phyloP scores from a whole-genome alignment of 192 early-diverging fungal species.

The Coemansia sp. region DNA sequence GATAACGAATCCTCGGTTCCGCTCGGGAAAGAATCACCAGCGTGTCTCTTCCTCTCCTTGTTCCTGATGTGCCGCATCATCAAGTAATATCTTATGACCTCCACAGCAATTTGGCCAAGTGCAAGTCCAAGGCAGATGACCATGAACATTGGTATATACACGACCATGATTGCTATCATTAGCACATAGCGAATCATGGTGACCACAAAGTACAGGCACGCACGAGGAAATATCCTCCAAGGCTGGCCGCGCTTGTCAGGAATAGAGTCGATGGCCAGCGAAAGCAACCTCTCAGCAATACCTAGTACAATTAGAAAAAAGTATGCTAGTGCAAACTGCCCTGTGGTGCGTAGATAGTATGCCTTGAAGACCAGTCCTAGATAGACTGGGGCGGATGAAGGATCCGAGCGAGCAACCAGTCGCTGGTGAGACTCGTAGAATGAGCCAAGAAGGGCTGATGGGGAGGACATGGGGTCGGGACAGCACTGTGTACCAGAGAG shows the following conservation, averaged over 20 bases:
- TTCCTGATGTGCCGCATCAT: slow-evolving; percentile 31
- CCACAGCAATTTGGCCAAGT: slow-evolving; percentile 47
- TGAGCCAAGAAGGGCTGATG: slow-evolving; percentile 16
- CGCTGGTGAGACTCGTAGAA: slow-evolving; percentile 30
- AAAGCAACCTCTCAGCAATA: slow-evolving; percentile 42
- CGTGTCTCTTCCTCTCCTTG: not conserved
- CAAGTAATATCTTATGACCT: slow-evolving; percentile 35
- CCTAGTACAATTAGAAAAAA: slow-evolving; percentile 50
- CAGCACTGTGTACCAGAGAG: not conserved
- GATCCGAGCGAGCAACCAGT: slow-evolving; percentile 20
- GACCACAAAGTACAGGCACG: slow-evolving; percentile 47
- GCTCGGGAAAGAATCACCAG: slow-evolving; percentile 8
- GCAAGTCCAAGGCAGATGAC: slow-evolving; percentile 43
- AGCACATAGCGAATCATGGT: slow-evolving; percentile 50
- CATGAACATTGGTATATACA: slow-evolving; percentile 36
- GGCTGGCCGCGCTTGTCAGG: slow-evolving; percentile 53
- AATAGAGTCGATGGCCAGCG: slow-evolving; percentile 45
- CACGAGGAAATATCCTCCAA: slow-evolving; percentile 53
- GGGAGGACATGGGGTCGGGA: slow-evolving; percentile 10
- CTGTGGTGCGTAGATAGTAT: slow-evolving; percentile 23
- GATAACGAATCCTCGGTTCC: slow-evolving; percentile 18
- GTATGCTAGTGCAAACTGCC: slow-evolving; percentile 44
- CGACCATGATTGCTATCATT: slow-evolving; percentile 51
- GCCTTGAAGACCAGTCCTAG: slow-evolving; percentile 50
- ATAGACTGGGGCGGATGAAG: slow-evolving; percentile 17